Percentiles rank a stretch among this genome's conserved stretches.
These are phyloP conservation scores for Suhomyces maxii DNA, from an alignment of 1,139 yeast species.

Conservation along the genomic window DNA sequence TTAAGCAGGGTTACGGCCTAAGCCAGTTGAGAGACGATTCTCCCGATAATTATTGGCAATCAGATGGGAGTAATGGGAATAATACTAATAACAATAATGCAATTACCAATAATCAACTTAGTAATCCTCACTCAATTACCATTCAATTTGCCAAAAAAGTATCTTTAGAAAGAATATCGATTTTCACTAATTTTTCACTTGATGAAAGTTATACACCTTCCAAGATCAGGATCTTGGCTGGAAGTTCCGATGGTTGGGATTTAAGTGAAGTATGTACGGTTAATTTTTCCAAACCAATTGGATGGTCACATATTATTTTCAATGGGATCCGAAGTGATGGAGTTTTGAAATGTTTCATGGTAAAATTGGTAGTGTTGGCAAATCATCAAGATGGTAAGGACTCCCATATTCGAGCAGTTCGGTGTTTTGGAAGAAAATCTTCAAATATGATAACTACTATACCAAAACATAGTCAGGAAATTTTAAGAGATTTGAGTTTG, in stretches of 20 bases:
- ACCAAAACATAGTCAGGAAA: conserved; percentile 15
- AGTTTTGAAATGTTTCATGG: conserved; percentile 68
- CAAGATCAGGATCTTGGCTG: conserved; percentile 68
- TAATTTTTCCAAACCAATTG: conserved; percentile 70
- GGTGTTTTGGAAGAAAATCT: conserved; percentile 45
- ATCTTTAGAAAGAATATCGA: conserved; percentile 63
- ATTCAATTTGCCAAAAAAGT: conserved; percentile 82
- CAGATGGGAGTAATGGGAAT: conserved; percentile 64
- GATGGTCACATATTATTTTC: conserved; percentile 81
- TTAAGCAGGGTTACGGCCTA: conserved; percentile 72
- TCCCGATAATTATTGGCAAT: conserved; percentile 85
- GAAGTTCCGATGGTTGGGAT: conserved; percentile 81
- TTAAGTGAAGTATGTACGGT: conserved; percentile 70
- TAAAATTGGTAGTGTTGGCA: conserved; percentile 67
- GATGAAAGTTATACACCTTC: conserved; percentile 96
- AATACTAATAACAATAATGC: conserved; percentile 26
- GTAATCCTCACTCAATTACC: conserved; percentile 83
- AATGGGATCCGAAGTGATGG: conserved; percentile 59
- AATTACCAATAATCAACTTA: conserved; percentile 36
- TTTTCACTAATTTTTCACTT: conserved; percentile 63
- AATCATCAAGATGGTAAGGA: conserved; percentile 98
- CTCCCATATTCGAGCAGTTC: conserved; percentile 81
- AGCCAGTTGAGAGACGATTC: conserved; percentile 71
- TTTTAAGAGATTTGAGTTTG: conserved; percentile 31
- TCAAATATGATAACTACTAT: conserved; percentile 6